These are phyloP conservation scores for Penicillium corylophilum DNA, from an alignment of 2,329 filamentous ascomycete genomes.

Conservation along the genomic window DNA sequence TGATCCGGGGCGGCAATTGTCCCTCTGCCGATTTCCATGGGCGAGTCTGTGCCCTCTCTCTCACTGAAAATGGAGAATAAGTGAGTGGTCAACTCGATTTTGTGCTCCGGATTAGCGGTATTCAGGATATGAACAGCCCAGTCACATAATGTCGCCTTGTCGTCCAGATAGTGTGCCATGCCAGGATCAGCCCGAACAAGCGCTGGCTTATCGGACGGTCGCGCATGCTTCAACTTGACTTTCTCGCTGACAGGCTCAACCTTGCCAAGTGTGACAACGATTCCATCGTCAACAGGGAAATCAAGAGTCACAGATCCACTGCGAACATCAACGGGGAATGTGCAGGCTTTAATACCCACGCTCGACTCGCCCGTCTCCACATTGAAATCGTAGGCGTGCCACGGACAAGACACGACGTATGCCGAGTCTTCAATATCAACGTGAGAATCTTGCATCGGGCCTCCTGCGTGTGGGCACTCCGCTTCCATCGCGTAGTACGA, in stretches of 20 bases:
- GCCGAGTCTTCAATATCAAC: constrained; percentile 51
- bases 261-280: constrained; percentile 27
- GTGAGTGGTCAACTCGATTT: constrained; percentile 48
- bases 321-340: constrained; percentile 43
- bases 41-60: constrained; percentile 38
- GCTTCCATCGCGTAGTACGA: constrained; percentile 51
- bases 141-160: constrained; percentile 47
- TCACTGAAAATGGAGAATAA: constrained; percentile 44
- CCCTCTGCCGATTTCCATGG: constrained; percentile 45
- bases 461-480: constrained; percentile 49
- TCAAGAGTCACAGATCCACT: constrained; percentile 38
- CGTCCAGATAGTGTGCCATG: constrained; percentile 35
- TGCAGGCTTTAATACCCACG: constrained; percentile 49
- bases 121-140: constrained; percentile 50
- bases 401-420: constrained; percentile 49
- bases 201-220: constrained; percentile 10
- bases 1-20: constrained; percentile 39
- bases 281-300: constrained; percentile 26
- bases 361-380: constrained; percentile 51
- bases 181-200: constrained; percentile 10
- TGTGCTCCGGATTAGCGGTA: constrained; percentile 48
- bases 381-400: constrained; percentile 53
- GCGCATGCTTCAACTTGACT: constrained; percentile 45
- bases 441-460: constrained; percentile 47
- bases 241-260: constrained; percentile 49